Percentiles rank a stretch among this genome's conserved stretches.
Conservation (phyloP, 495 filamentous ascomycete species). For the Ascobolus immersus region DNA sequence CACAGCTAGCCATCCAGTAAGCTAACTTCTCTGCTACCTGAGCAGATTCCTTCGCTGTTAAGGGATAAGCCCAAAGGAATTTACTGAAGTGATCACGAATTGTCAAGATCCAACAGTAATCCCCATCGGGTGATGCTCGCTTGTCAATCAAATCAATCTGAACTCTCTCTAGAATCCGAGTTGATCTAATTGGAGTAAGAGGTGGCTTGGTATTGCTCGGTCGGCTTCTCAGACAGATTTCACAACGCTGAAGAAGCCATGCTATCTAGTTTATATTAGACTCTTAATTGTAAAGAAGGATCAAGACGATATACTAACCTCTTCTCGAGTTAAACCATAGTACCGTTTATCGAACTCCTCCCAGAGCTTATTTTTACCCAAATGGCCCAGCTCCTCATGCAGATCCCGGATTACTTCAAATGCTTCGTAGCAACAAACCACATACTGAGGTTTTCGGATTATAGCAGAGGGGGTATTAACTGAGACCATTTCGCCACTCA, state of each 20-base stretch:
- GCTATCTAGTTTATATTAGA: too few species aligned
- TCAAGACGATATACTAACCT: too few species aligned
- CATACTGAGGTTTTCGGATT: too few species aligned
- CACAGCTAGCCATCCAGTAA: neutral
- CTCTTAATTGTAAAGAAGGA: too few species aligned
- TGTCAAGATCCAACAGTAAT: slow-evolving; percentile 8
- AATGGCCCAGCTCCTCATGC: too few species aligned
- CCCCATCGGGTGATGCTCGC: slow-evolving; percentile 1
- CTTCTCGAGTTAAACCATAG: too few species aligned
- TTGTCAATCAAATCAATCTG: slow-evolving; percentile 12
- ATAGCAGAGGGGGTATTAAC: too few species aligned
- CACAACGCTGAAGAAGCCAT: slow-evolving; percentile 4
- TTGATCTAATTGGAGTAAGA: slow-evolving; percentile 2
- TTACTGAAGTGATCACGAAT: slow-evolving; percentile 9
- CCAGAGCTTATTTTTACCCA: too few species aligned
- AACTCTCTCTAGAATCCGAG: slow-evolving; percentile 4
- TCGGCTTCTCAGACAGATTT: slow-evolving; percentile 4
- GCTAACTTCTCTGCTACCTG: neutral
- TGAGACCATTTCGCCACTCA: too few species aligned
- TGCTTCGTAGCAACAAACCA: too few species aligned
- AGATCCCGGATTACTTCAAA: too few species aligned
- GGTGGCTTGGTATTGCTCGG: slow-evolving; percentile 1
- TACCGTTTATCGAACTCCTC: too few species aligned
- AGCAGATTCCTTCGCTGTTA: neutral
- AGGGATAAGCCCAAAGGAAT: neutral